These are phyloP conservation scores for Chrysoporthe austroafricana DNA, from an alignment of 2,329 filamentous ascomycete genomes.

Conservation along the genomic window DNA sequence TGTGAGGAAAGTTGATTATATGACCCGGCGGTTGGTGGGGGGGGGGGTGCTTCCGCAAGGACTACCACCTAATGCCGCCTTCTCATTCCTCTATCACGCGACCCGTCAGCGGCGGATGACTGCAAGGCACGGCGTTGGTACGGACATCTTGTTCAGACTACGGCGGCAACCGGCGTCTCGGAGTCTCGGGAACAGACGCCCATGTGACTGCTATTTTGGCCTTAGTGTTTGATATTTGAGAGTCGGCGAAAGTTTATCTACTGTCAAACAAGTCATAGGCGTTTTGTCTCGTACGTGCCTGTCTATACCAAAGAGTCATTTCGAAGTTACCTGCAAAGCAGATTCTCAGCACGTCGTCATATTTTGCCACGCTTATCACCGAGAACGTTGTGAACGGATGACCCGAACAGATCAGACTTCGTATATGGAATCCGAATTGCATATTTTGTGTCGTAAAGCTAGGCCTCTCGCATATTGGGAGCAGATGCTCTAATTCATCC, in stretches of 20 bases:
- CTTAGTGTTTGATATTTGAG: background rate
- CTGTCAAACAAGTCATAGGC: conserved; percentile 11
- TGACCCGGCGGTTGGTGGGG: background rate
- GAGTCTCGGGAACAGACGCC: background rate
- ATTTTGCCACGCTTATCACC: background rate
- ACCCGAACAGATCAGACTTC: background rate
- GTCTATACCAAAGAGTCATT: background rate
- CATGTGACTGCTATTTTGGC: conserved; percentile 7
- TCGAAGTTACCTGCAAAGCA: background rate
- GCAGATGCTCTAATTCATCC: conserved; percentile 21
- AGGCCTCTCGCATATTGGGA: conserved; percentile 20
- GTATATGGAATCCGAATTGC: conserved; percentile 28
- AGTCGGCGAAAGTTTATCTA: background rate
- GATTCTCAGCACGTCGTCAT: background rate
- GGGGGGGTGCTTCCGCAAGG: background rate
- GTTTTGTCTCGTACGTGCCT: background rate
- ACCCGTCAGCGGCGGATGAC: background rate
- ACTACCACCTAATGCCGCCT: background rate
- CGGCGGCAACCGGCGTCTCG: conserved; percentile 18
- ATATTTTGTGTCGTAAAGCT: conserved; percentile 25
- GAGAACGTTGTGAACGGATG: too few relatives aligned
- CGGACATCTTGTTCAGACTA: background rate
- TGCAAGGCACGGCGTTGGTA: background rate
- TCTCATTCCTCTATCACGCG: background rate
- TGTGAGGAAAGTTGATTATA: background rate